A percentile compares a stretch with the other conserved stretches of the same genome.
phyloP scores from a whole-genome alignment of 2,329 filamentous ascomycete genomes.

The Ustulina deusta region DNA sequence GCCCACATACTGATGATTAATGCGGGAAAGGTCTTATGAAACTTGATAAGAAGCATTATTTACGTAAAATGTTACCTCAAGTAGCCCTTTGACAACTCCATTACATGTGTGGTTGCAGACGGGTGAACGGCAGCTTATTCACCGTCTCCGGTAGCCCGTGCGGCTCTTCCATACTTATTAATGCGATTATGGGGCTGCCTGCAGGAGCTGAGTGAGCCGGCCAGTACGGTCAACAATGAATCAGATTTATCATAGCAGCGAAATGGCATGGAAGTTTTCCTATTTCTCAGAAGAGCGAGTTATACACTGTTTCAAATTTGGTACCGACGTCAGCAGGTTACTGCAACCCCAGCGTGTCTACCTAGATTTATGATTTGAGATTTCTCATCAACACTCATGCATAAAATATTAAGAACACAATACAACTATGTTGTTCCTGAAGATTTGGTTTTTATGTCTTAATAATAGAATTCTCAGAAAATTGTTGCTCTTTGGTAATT shows the following conservation, averaged over 20 bases:
- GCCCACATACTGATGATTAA: background rate
- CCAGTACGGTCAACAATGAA: background rate
- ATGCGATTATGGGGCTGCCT: background rate
- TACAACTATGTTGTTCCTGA: background rate
- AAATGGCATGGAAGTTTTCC: background rate
- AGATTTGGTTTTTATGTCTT: background rate
- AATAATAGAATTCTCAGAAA: no score
- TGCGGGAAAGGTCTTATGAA: background rate
- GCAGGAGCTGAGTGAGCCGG: constrained; percentile 1
- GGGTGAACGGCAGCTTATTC: constrained; percentile 11
- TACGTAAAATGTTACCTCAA: constrained; percentile 19
- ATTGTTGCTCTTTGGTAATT: no score
- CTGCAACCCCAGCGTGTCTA: background rate
- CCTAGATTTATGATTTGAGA: background rate
- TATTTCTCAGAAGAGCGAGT: background rate
- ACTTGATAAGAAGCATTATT: constrained; percentile 3
- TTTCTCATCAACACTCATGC: background rate
- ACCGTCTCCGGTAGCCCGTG: constrained; percentile 6
- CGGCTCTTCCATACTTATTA: constrained; percentile 15
- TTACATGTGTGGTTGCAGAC: background rate
- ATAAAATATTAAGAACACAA: background rate
- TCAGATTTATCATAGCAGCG: background rate
- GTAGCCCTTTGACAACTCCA: background rate
- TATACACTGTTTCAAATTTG: background rate
- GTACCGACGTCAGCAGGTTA: background rate